Percentiles rank a stretch among this genome's conserved stretches.
Evolutionary conservation across 306 rosid species (phyloP).

Genomic region (peach (Prunus persica)): DNA sequence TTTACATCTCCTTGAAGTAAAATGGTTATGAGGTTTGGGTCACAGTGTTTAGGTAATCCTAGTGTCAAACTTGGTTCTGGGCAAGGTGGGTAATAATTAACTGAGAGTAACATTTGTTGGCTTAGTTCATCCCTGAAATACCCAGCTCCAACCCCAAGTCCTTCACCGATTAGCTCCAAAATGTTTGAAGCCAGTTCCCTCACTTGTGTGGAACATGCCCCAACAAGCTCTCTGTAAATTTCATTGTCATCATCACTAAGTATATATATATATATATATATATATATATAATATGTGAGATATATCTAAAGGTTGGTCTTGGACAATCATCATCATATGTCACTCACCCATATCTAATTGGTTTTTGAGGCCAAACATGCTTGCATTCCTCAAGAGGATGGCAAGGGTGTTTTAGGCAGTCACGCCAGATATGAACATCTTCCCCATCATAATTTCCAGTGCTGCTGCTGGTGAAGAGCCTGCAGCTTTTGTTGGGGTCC

Average conservation of each 20-base stretch:
- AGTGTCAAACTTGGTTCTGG: constrained; percentile 32
- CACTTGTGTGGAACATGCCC: constrained; percentile 11
- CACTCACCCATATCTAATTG: constrained; percentile 9
- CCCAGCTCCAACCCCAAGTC: constrained; percentile 14
- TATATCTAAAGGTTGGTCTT: neutral
- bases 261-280: no score
- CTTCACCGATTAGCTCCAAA: constrained; percentile 26
- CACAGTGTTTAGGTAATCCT: constrained; percentile 32
- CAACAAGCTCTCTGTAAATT: constrained; percentile 13
- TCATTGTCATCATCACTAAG: neutral
- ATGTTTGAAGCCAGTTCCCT: neutral
- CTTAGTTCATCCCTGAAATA: constrained; percentile 9
- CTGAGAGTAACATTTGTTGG: constrained; percentile 1
- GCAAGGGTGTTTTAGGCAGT: constrained; percentile 15
- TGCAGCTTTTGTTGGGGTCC: constrained; percentile 20
- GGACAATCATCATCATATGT: neutral
- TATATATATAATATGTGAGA: no score
- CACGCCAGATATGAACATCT: constrained; percentile 25
- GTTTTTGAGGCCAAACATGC: constrained; percentile 22
- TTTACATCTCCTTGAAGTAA: constrained; percentile 26
- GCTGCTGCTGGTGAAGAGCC: constrained; percentile 11
- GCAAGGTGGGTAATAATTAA: constrained; percentile 25
- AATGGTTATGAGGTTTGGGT: constrained; percentile 17
- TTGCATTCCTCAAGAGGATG: constrained; percentile 21
- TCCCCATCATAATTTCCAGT: constrained; percentile 3